phyloP scores from a whole-genome alignment of 2,329 filamentous ascomycete genomes.

The Microdochium paspali region DNA sequence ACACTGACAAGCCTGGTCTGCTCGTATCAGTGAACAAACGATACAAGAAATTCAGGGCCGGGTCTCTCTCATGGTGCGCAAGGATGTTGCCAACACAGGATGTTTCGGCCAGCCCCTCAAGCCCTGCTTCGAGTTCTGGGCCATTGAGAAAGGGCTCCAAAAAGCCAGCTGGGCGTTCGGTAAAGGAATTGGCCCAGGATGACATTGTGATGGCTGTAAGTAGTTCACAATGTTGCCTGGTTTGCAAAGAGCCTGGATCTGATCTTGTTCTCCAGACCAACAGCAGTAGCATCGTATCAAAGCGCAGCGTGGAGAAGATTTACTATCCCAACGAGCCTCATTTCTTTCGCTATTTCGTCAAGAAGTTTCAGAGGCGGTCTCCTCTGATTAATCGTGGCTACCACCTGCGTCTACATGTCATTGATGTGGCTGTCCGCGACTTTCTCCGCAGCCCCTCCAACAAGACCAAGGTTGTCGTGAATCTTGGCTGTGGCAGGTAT shows the following conservation, averaged over 20 bases:
- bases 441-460: constrained; percentile 52
- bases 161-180: neutral
- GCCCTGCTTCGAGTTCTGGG: neutral
- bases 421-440: constrained; percentile 64
- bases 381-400: constrained; percentile 88
- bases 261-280: constrained; percentile 54
- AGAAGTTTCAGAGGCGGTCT: constrained; percentile 72
- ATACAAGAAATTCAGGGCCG: too few relatives aligned
- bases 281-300: constrained; percentile 85
- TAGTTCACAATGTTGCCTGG: constrained; percentile 3
- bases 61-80: too few relatives aligned
- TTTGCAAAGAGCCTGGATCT: neutral
- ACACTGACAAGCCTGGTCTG: too few relatives aligned
- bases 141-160: neutral
- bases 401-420: constrained; percentile 73
- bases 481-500: constrained; percentile 85
- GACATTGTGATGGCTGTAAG: constrained; percentile 44
- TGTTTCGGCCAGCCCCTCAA: neutral
- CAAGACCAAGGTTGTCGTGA: constrained; percentile 66
- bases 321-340: constrained; percentile 72
- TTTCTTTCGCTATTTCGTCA: constrained; percentile 82
- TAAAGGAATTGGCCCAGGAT: constrained; percentile 24
- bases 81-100: neutral
- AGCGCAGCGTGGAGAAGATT: constrained; percentile 81
- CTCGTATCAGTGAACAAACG: too few relatives aligned